Evolutionary conservation across 345 rosid species (phyloP), one percentile per base, ranked within the genome.

Genomic region (Lagerstroemia speciosa): DNA sequence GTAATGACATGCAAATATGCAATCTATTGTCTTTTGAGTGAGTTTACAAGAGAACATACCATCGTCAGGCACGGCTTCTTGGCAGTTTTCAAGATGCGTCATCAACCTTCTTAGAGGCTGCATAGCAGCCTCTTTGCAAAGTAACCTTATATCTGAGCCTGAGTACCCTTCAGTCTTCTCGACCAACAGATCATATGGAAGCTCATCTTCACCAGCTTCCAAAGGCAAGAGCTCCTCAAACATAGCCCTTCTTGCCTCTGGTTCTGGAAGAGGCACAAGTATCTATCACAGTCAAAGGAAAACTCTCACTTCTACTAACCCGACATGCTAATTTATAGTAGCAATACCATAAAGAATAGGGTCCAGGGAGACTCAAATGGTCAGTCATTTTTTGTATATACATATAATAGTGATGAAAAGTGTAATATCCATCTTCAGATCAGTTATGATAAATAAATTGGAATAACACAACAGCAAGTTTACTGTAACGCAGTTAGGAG

Each of bases 81-180:
- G 74, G 40, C 71, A 73, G 77, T 80, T 82, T 79, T 91, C 99
- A 46, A 94, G 87, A 30, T 75, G 60, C 30, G 79, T 61, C 88
- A 94, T 82, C 60, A 93, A 62, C 52, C 97, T 93, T 73, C 97
- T 79, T 71, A 91, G 62, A 27, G 97, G 99, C 78, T 89, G 99
- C 97, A 94, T 94, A 0, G 97, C 95, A 38, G 93, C 86, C 83
- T 94, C 97, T 82, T 94, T 94, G 72, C 96, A 91, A 65, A 94
- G 79, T 70, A 94, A 79, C 55, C 97, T 77, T 71, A 89, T 85
- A 83, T 94, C 99, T 1, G 99, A 94, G 78, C 96, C 99, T 1
- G 99, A 94, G 75, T 71, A 94, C 48, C 99, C 95, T 71, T 83
- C 89, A 2, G 92, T 83, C 69, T 74, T 89, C 75, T 89, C 92